Evolutionary conservation across 2,329 filamentous ascomycete species (phyloP).

Genomic region (Paracamarosporium sp.): DNA sequence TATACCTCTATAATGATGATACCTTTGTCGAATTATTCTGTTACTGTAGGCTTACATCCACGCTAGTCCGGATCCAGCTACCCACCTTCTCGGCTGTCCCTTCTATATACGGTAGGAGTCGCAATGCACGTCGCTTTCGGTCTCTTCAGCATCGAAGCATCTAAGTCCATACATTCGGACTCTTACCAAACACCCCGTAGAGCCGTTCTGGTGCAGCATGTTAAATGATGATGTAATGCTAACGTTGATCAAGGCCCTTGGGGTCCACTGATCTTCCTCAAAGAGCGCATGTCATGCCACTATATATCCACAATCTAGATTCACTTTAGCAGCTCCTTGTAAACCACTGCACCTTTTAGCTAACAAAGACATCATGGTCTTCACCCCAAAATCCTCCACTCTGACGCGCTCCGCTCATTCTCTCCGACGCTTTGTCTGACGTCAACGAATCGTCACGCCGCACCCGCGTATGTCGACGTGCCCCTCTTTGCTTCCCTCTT

Average conservation of each 20-base stretch:
- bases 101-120: no score
- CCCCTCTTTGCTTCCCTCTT: neutral
- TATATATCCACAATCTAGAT: neutral
- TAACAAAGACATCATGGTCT: neutral
- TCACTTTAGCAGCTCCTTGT: neutral
- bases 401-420: neutral
- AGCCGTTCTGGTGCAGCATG: neutral
- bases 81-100: no score
- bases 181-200: no score
- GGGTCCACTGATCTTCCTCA: neutral
- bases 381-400: neutral
- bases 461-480: neutral
- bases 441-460: conserved; percentile 1
- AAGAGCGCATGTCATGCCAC: neutral
- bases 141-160: no score
- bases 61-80: no score
- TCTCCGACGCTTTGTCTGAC: neutral
- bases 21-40: no score
- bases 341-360: neutral
- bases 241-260: neutral
- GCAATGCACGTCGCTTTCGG: no score
- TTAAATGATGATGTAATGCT: neutral
- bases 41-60: no score
- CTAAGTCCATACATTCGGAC: no score
- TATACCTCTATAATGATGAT: no score